phyloP scores from a whole-genome alignment of 495 filamentous ascomycete genomes.

The Penicillium dipodomyicola region DNA sequence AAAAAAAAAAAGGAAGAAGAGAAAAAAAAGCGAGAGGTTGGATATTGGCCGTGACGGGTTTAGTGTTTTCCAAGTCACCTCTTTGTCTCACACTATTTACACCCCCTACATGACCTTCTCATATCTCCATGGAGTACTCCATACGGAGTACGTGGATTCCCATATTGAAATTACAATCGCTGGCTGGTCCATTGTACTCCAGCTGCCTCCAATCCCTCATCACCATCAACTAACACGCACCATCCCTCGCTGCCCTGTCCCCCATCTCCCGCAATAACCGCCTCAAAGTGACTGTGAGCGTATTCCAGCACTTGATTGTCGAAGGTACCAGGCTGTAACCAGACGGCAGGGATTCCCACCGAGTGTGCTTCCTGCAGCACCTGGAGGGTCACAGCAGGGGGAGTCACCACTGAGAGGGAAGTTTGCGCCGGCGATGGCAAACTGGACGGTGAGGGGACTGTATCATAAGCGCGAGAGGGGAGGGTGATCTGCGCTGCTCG shows the following conservation, averaged over 20 bases:
- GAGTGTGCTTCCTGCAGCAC: slow-evolving; percentile 76
- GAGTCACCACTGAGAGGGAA: slow-evolving; percentile 82
- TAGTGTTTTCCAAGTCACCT: neutral
- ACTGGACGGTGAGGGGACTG: slow-evolving; percentile 60
- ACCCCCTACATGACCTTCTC: slow-evolving; percentile 6
- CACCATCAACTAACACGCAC: slow-evolving; percentile 91
- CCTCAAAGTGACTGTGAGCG: slow-evolving; percentile 62
- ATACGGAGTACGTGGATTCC: no score
- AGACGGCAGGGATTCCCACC: slow-evolving; percentile 76
- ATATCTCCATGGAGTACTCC: neutral
- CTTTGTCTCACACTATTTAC: slow-evolving; percentile 1
- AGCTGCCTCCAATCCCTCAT: slow-evolving; percentile 61
- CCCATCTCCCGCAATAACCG: slow-evolving; percentile 67
- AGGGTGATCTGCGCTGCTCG: slow-evolving; percentile 57
- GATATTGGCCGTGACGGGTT: neutral
- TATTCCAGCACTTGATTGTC: slow-evolving; percentile 68
- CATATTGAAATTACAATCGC: slow-evolving; percentile 30
- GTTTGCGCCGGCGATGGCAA: slow-evolving; percentile 67
- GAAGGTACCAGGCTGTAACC: slow-evolving; percentile 89
- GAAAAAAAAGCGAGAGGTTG: slow-evolving; percentile 7
- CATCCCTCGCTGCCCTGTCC: slow-evolving; percentile 72
- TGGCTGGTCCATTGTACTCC: slow-evolving; percentile 51
- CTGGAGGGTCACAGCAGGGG: slow-evolving; percentile 64
- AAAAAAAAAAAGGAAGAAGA: neutral
- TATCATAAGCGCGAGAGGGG: slow-evolving; percentile 54